Base-by-base conservation (phyloP, 2,329 filamentous ascomycete species). In the Mollisiaceae sp. region DNA sequence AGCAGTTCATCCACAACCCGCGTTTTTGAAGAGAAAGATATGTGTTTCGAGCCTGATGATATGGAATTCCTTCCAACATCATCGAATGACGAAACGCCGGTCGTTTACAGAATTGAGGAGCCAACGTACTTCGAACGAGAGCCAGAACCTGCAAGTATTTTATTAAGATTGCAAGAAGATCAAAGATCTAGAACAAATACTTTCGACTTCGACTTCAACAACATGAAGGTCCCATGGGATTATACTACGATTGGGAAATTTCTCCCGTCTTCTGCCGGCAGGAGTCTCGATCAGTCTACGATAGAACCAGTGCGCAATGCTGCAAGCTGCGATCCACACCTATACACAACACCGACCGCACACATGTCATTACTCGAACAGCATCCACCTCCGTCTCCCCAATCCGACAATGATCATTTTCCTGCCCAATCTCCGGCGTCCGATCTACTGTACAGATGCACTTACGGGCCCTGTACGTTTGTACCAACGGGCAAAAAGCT, bases 11-110 rank as follows among this genome's bases (percentile, higher is more conserved):
- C 14, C 14, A 14, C n/a, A 27, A 18, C 24, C 18, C 50, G 50
- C 4, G 3, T 54, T 2, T 54, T 54, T 32, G 50, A 35, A 18
- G 50, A 54, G 3, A 54, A 12, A 32, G 50, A 54, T 8, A 54
- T 54, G 50, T 54, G 50, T 54, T 54, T 54, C 27, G 50, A 54
- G 50, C 50, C 50, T 1, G 50, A 35, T 11, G 50, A 54, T 14
- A 54, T 54, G 50, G 50, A 54, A 1, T 32, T 9, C 32, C 24
- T 32, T 35, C 14, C 50, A 54, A 32, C 50, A 35, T 18, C 20
- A 27, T 32, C 47, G 15, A 18, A 20, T 47, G 43, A 22, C 8
- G 8, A n/a, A 9, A n/a, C n/a, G 24, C 15, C 22, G 2, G 11
- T 14, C 8, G 14, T 12, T 18, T 8, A 54, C 18, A 24, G 6